These are phyloP conservation scores for Vanrija humicola DNA, from an alignment of 1,284 basidiomycete genomes.

Conservation along the genomic window DNA sequence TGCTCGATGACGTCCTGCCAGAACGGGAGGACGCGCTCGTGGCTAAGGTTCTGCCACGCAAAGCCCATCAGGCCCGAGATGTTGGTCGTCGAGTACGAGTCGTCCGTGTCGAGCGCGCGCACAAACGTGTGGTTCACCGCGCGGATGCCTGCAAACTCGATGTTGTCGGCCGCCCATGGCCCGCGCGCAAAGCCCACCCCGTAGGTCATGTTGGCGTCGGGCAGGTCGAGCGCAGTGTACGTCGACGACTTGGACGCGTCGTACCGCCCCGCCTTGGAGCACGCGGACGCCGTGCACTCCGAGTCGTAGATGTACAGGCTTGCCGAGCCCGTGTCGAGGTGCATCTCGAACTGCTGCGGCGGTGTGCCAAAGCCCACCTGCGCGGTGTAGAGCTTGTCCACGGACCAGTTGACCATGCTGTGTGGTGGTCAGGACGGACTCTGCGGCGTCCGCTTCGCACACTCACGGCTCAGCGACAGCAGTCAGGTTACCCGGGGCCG, in stretches of 20 bases:
- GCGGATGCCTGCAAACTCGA: conserved; percentile 74
- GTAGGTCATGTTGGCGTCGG: conserved; percentile 70
- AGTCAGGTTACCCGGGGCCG: conserved; percentile 14
- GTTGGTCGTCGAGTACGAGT: conserved; percentile 8
- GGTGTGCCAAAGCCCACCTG: conserved; percentile 47
- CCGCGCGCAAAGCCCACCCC: conserved; percentile 75
- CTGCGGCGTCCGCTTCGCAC: no score
- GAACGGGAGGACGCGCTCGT: conserved; percentile 50
- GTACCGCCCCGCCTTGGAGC: conserved; percentile 30
- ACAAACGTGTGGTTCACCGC: conserved; percentile 63
- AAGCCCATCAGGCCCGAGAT: conserved; percentile 54
- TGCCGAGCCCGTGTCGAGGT: no score
- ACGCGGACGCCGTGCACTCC: conserved; percentile 26
- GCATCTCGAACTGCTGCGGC: conserved; percentile 42
- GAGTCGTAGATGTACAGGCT: conserved; percentile 45
- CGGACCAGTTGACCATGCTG: not conserved
- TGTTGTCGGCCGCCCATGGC: conserved; percentile 62
- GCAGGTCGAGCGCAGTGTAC: conserved; percentile 19
- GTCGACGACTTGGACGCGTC: conserved; percentile 30
- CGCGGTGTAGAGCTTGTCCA: conserved; percentile 34
- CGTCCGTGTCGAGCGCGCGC: not conserved
- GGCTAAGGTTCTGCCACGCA: conserved; percentile 50
- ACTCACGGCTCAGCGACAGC: conserved; percentile 13
- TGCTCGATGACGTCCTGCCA: conserved; percentile 63
- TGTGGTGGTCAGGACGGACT: conserved; percentile 5